Percentiles rank a stretch among this genome's conserved stretches.
phyloP scores from a whole-genome alignment of 2,329 filamentous ascomycete species.

The Ascochyta koolunga region DNA sequence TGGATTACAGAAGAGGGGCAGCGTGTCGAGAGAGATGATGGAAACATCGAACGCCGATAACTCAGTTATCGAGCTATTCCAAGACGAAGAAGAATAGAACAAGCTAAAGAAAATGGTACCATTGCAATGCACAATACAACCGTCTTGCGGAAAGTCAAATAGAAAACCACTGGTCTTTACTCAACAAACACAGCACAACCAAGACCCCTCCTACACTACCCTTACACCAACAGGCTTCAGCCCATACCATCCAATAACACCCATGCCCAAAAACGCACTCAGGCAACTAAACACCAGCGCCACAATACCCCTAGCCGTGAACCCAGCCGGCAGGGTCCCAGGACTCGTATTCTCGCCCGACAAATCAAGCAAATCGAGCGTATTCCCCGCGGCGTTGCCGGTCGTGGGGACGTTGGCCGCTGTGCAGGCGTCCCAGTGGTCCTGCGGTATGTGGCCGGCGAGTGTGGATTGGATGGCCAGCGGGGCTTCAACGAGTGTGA shows the following conservation, averaged over 20 bases:
- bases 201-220: too few species aligned
- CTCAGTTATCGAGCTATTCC: background rate
- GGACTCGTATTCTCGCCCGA: constrained; percentile 60
- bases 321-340: constrained; percentile 67
- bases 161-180: background rate
- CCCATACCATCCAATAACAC: constrained; percentile 71
- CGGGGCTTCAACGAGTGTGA: constrained; percentile 59
- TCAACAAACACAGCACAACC: background rate
- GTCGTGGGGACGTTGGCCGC: constrained; percentile 56
- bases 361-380: constrained; percentile 64
- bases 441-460: constrained; percentile 63
- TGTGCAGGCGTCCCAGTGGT: constrained; percentile 66
- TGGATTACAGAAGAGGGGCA: background rate
- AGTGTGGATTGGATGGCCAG: constrained; percentile 63
- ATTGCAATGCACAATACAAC: background rate
- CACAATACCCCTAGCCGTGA: constrained; percentile 73
- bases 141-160: background rate
- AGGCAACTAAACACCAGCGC: constrained; percentile 76
- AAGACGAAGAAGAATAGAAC: background rate
- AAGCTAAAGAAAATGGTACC: background rate
- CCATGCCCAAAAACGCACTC: constrained; percentile 71
- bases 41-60: background rate
- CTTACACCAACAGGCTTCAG: constrained; percentile 44
- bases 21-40: too few species aligned
- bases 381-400: constrained; percentile 80